Base-by-base conservation (phyloP, 1,284 basidiomycete genomes). In the Mycena citricolor region DNA sequence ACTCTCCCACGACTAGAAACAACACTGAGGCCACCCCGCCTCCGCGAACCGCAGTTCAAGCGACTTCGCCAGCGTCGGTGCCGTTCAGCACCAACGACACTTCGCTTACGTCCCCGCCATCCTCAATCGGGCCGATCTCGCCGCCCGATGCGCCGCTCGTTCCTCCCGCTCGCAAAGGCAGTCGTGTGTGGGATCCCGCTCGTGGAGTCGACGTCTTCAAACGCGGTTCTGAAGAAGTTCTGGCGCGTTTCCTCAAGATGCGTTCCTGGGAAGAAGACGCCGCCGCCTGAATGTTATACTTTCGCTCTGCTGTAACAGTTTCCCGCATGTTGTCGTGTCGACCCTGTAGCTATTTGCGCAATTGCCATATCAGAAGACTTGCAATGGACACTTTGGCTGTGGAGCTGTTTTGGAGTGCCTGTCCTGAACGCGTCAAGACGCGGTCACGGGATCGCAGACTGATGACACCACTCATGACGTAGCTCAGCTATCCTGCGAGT, bases 191-290 rank as follows among this genome's bases (percentile, higher is more conserved):
- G 79, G 85, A 91, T 58, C 86, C 88, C 14, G 80, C 83, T 10
- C 77, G 87, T 16, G 83, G 83, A 32, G 81, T 91, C 6, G 88
- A 91, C 43, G 56, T 84, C 28, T 89, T 91, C 65, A 91, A 89
- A 63, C 78, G 79, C 43, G 82, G 84, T 16, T 89, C 88, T 2
- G 89, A 93, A 59, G 84, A 91, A 56, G 86, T 90, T 12, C 69
- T 92, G 28, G 77, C 82, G 7, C 72, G 83, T 29, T 91, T 92
- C 65, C 67, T 91, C 68, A 81, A 77, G 56, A 83, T 83, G 73
- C 81, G 82, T 23, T 77, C 81, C 42, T 83, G 79, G 74, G 81
- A 83, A 44, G 77, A 81, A 22, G 77, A 77, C 32, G 60, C 55
- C 44, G 32, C 44, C 41, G 57, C 50, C 33, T 10, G 10, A 10